Conservation (phyloP, 345 rosid species). For the Arabidopsis arenosa region DNA sequence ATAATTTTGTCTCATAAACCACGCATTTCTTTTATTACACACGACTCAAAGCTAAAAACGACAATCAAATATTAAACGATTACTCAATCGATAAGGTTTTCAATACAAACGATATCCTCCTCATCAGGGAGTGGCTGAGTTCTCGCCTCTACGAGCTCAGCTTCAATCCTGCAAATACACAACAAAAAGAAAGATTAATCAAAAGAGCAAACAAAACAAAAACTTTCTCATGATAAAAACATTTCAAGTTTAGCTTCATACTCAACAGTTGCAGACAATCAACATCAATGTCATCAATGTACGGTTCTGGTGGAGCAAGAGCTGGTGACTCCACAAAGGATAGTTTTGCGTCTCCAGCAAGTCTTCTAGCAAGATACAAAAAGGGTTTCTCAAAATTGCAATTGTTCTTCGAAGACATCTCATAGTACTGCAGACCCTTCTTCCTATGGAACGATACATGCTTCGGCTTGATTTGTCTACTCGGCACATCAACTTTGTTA, state of each 20-base stretch:
- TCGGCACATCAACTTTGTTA: background rate
- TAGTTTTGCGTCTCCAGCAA: background rate
- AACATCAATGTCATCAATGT: background rate
- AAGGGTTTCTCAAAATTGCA: background rate
- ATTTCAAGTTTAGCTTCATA: background rate
- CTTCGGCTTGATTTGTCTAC: background rate
- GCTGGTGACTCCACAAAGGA: slow-evolving; percentile 2
- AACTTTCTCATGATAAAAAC: background rate
- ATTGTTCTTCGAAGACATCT: background rate
- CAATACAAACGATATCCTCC: background rate
- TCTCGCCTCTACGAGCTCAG: background rate
- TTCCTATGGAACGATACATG: background rate
- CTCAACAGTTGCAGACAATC: background rate
- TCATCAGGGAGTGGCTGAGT: background rate
- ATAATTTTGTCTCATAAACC: background rate
- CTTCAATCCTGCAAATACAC: background rate
- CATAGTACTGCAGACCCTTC: background rate
- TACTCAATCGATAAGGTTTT: background rate
- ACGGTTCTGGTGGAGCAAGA: slow-evolving; percentile 2
- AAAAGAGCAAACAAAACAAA: background rate
- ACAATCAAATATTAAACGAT: background rate
- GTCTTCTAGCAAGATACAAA: slow-evolving; percentile 8
- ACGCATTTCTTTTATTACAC: background rate
- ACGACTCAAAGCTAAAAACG: background rate
- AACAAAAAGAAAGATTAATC: background rate